Evolutionary conservation across 805 yeast species (phyloP).

Genomic region (Saccharomycopsis schoenii): DNA sequence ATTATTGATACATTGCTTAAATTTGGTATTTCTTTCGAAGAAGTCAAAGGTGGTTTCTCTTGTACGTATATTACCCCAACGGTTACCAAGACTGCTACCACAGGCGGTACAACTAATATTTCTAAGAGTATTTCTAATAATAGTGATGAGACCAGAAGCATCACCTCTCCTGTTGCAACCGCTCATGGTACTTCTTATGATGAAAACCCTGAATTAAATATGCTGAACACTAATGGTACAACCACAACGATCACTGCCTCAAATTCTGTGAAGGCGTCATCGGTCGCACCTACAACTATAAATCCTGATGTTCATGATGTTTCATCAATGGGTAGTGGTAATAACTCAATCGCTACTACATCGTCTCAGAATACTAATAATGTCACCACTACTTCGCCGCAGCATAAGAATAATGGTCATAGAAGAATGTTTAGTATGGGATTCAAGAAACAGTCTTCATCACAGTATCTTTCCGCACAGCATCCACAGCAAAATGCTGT

Average conservation of each 20-base stretch:
- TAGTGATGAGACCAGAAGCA: neutral
- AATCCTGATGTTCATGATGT: conserved; percentile 1
- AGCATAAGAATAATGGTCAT: conserved; percentile 11
- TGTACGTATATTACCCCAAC: conserved; percentile 35
- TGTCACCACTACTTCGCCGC: conserved; percentile 4
- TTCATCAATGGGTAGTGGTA: neutral
- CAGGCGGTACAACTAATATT: neutral
- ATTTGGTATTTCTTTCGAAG: conserved; percentile 73
- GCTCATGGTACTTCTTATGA: neutral
- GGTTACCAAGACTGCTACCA: neutral
- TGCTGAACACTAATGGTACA: conserved; percentile 6
- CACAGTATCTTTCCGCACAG: neutral
- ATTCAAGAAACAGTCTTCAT: conserved; percentile 12
- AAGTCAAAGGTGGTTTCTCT: conserved; percentile 88
- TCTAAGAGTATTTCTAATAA: conserved; percentile 3
- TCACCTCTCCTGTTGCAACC: neutral
- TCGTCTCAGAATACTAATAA: conserved; percentile 14
- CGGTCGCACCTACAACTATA: conserved; percentile 11
- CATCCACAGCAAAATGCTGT: neutral
- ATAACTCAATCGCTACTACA: neutral
- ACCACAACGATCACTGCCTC: conserved; percentile 3
- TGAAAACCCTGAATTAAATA: neutral
- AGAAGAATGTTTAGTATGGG: conserved; percentile 22
- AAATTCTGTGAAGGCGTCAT: conserved; percentile 2
- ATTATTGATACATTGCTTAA: conserved; percentile 67